Evolutionary conservation across 352 stramenopile species (phyloP).

Genomic region (Pythium guiyangense): DNA sequence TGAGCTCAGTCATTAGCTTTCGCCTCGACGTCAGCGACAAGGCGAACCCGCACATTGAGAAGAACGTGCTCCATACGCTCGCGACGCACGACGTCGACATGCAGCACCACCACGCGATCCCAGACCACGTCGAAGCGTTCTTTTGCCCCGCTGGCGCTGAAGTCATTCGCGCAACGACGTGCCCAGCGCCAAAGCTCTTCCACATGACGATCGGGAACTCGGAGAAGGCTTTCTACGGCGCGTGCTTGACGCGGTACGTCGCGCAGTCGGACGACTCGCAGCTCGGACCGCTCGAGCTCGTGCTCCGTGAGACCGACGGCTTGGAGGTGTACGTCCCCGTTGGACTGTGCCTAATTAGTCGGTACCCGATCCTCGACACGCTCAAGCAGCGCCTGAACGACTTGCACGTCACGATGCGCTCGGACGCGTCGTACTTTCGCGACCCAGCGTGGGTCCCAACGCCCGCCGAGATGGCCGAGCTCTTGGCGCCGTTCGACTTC

Average conservation of each 20-base stretch:
- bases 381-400: constrained; percentile 65
- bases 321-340: constrained; percentile 74
- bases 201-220: constrained; percentile 82
- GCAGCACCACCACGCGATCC: constrained; percentile 71
- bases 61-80: constrained; percentile 69
- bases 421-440: constrained; percentile 48
- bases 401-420: constrained; percentile 52
- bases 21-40: constrained; percentile 59
- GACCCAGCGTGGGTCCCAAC: constrained; percentile 57
- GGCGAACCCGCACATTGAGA: constrained; percentile 47
- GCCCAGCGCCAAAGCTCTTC: constrained; percentile 64
- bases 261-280: constrained; percentile 57
- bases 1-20: constrained; percentile 73
- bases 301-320: constrained; percentile 76
- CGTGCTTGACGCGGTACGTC: constrained; percentile 79
- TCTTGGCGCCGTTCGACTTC: constrained; percentile 73
- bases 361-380: constrained; percentile 77
- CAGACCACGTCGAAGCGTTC: constrained; percentile 81
- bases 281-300: constrained; percentile 68
- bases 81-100: constrained; percentile 58
- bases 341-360: constrained; percentile 77
- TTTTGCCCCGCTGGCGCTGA: constrained; percentile 60
- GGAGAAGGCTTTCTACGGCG: constrained; percentile 79
- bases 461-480: constrained; percentile 42
- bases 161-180: constrained; percentile 52